These are phyloP conservation scores for Bruguiera parviflora DNA, from an alignment of 345 rosid genomes.

Conservation along the genomic window DNA sequence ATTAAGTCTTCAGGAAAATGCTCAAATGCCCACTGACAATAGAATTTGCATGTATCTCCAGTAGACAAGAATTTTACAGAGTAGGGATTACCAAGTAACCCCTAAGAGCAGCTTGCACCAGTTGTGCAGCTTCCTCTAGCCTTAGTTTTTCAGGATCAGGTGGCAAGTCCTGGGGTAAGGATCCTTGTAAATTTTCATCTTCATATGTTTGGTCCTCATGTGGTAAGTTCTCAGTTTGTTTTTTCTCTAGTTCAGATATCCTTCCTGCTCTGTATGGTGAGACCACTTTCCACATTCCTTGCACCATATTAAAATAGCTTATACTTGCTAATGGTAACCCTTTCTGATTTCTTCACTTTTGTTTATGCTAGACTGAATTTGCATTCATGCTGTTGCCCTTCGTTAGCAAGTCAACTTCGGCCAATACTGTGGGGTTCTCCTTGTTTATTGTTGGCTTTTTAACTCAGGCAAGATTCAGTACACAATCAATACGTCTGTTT, in stretches of 20 bases:
- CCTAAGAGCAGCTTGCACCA: conserved; percentile 90
- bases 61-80: not conserved
- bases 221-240: conserved; percentile 42
- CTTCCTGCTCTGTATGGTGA: conserved; percentile 85
- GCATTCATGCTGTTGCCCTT: conserved; percentile 86
- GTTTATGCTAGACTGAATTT: conserved; percentile 57
- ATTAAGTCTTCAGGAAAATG: too few relatives aligned
- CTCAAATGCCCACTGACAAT: too few relatives aligned
- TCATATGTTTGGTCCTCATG: conserved; percentile 32
- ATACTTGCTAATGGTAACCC: conserved; percentile 3
- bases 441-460: conserved; percentile 70
- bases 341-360: conserved; percentile 11
- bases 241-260: conserved; percentile 35
- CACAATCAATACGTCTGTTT: not conserved
- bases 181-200: conserved; percentile 33
- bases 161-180: conserved; percentile 20
- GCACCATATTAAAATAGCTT: not conserved
- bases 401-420: conserved; percentile 74
- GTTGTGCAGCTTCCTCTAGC: conserved; percentile 71
- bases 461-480: conserved; percentile 57
- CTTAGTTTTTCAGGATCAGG: conserved; percentile 50
- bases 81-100: conserved; percentile 75
- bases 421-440: conserved; percentile 74
- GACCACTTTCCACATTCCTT: not conserved
- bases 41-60: not conserved